These are phyloP conservation scores for Neurospora tetrasperma DNA, from an alignment of 495 filamentous ascomycete genomes.

Conservation along the genomic window DNA sequence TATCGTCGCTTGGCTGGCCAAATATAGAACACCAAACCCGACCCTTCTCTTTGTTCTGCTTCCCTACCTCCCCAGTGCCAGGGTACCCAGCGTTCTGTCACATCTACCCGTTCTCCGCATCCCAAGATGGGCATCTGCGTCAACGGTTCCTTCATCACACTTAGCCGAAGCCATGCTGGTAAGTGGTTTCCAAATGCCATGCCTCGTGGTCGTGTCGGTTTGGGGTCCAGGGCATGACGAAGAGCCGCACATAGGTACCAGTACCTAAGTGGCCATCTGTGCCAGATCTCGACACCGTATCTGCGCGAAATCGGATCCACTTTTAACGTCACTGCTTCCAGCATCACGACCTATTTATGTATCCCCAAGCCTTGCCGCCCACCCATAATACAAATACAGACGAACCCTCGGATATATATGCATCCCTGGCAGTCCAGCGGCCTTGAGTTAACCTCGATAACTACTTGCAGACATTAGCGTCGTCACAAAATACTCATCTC, in stretches of 20 bases:
- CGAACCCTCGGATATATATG: not conserved
- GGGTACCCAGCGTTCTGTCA: slow-evolving; percentile 2
- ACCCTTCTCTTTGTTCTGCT: slow-evolving; percentile 12
- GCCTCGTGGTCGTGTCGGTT: not conserved
- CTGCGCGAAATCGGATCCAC: slow-evolving; percentile 18
- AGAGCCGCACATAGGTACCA: slow-evolving; percentile 10
- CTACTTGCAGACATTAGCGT: not conserved
- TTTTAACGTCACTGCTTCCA: slow-evolving; percentile 15
- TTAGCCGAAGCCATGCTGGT: slow-evolving; percentile 9
- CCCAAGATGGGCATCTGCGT: slow-evolving; percentile 12
- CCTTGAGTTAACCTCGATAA: not conserved
- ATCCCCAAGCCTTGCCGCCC: not conserved
- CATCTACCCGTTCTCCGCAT: slow-evolving; percentile 10
- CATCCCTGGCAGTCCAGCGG: not conserved
- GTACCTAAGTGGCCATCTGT: slow-evolving; percentile 6
- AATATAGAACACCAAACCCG: not conserved
- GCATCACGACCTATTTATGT: not conserved
- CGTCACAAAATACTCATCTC: not conserved
- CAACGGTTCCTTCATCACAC: slow-evolving; percentile 10
- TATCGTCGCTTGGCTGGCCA: slow-evolving; percentile 1
- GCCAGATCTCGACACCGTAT: slow-evolving; percentile 10
- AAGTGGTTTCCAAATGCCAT: slow-evolving; percentile 4
- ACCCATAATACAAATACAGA: not conserved
- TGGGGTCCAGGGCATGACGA: slow-evolving; percentile 2
- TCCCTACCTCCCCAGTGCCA: not conserved